Conservation (phyloP, 179 eudicot species). For the Camellia oleifera region DNA sequence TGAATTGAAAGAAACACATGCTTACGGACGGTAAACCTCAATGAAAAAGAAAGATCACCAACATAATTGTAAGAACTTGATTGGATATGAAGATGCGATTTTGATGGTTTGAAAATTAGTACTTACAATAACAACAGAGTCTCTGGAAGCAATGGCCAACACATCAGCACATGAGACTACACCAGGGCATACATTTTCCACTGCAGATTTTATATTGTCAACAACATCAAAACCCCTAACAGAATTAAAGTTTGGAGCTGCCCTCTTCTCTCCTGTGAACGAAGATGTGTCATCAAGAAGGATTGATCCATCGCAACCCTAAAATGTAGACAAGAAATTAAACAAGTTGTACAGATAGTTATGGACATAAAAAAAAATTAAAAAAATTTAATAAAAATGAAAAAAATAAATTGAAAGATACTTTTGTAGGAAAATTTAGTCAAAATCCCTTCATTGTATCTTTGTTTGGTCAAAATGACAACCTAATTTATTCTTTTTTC, state of each 20-base stretch:
- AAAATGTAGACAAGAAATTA: neutral
- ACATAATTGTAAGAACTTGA: neutral
- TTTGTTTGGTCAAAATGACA: too few species aligned
- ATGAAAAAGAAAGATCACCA: neutral
- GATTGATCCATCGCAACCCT: conserved; percentile 90
- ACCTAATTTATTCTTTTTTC: too few species aligned
- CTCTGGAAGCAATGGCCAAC: conserved; percentile 67
- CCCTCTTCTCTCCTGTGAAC: conserved; percentile 69
- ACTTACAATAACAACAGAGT: conserved; percentile 61
- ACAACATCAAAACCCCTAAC: conserved; percentile 71
- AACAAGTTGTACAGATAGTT: neutral
- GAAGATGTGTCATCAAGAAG: conserved; percentile 71
- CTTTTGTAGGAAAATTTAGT: too few species aligned
- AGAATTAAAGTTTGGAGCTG: conserved; percentile 55
- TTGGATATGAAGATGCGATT: neutral
- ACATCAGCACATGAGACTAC: conserved; percentile 83
- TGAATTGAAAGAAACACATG: too few species aligned
- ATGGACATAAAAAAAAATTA: too few species aligned
- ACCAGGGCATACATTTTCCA: conserved; percentile 71
- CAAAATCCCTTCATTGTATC: too few species aligned
- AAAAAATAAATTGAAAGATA: too few species aligned
- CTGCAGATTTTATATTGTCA: conserved; percentile 64
- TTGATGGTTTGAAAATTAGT: neutral
- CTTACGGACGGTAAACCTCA: too few species aligned
- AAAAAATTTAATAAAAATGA: too few species aligned